phyloP scores from a whole-genome alignment of 2,329 filamentous ascomycete species.

The Acrocalymma vagum region DNA sequence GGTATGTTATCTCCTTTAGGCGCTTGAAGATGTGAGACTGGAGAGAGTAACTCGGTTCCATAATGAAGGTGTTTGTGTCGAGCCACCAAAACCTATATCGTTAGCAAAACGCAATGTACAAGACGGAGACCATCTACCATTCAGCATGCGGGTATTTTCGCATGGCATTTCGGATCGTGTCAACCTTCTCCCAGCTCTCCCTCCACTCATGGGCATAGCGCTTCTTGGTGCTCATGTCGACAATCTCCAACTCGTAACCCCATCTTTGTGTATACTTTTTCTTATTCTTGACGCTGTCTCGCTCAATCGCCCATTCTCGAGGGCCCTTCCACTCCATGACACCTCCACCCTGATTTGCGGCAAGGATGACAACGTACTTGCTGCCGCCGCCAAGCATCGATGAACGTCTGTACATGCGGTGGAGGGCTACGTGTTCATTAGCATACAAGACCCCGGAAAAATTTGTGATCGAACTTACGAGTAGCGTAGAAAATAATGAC shows the following conservation, averaged over 20 bases:
- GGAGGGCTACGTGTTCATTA: constrained; percentile 57
- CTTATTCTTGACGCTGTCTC: constrained; percentile 96
- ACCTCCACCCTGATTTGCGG: constrained; percentile 92
- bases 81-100: constrained; percentile 96
- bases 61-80: constrained; percentile 96
- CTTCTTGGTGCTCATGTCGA: constrained; percentile 99
- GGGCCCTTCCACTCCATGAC: constrained; percentile 99
- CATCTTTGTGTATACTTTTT: constrained; percentile 84
- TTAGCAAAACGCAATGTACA: too few relatives aligned
- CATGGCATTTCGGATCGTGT: constrained; percentile 87
- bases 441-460: neutral
- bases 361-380: constrained; percentile 92
- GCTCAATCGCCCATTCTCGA: constrained; percentile 96
- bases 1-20: constrained; percentile 78
- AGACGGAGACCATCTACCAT: too few relatives aligned
- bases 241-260: constrained; percentile 96
- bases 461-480: constrained; percentile 68
- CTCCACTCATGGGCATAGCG: constrained; percentile 98
- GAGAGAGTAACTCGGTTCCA: constrained; percentile 92
- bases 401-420: constrained; percentile 73
- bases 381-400: constrained; percentile 82
- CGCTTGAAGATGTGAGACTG: constrained; percentile 90
- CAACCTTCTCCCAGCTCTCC: constrained; percentile 99
- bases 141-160: constrained; percentile 94
- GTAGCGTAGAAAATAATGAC: constrained; percentile 75